Evolutionary conservation across 441 rosid genomes (phyloP).

Genomic region (Theobroma grandiflorum): DNA sequence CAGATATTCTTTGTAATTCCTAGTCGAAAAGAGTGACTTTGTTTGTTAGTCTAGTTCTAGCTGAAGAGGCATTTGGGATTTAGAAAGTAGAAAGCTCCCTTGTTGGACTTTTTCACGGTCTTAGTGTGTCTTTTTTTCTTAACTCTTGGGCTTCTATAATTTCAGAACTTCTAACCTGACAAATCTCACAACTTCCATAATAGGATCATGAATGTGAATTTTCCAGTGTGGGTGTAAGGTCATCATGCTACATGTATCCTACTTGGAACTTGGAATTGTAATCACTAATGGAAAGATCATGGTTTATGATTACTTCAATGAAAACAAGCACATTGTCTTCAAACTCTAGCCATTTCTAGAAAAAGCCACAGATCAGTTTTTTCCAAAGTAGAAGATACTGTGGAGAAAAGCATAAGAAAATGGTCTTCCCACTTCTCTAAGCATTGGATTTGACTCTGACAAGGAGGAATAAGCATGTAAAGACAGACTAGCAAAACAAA

Average conservation of each 20-base stretch:
- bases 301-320: not conserved
- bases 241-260: not conserved
- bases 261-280: not conserved
- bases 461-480: not conserved
- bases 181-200: not conserved
- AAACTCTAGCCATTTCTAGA: not conserved
- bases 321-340: not conserved
- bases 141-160: not conserved
- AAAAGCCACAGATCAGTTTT: not conserved
- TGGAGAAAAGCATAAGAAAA: not conserved
- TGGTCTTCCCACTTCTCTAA: not conserved
- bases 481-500: slow-evolving; percentile 3
- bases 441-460: not conserved
- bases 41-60: too few relatives aligned
- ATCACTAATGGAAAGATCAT: not conserved
- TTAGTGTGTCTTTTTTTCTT: not conserved
- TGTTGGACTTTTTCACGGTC: not conserved
- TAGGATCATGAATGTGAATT: not conserved
- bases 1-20: not conserved
- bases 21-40: too few relatives aligned
- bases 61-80: too few relatives aligned
- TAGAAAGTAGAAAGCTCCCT: too few relatives aligned
- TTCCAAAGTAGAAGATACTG: not conserved
- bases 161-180: not conserved
- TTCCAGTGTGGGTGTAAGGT: not conserved